These are phyloP conservation scores for Phytophthora multivora DNA, from an alignment of 352 stramenopile genomes.

Conservation along the genomic window DNA sequence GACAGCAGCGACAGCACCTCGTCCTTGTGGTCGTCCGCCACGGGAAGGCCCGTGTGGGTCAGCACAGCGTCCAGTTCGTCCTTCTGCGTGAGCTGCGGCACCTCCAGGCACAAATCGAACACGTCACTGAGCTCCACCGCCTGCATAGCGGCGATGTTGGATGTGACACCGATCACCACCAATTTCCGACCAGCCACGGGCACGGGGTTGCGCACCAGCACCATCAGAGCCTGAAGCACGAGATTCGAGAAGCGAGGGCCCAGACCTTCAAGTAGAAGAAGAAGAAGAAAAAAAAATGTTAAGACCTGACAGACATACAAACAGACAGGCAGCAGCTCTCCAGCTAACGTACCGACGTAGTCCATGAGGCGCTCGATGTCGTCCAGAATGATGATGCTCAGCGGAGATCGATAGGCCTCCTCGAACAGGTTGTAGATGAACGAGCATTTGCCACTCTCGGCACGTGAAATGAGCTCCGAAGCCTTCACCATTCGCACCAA, in stretches of 20 bases:
- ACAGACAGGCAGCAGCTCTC: background rate
- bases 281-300: conserved; percentile 4
- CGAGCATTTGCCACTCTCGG: conserved; percentile 94
- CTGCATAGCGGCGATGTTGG: conserved; percentile 91
- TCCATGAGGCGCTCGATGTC: conserved; percentile 99
- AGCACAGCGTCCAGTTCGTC: conserved; percentile 90
- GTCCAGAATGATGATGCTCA: conserved; percentile 99
- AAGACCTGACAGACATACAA: no score
- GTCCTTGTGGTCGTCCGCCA: conserved; percentile 67
- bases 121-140: conserved; percentile 93
- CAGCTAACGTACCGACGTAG: conserved; percentile 78
- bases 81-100: conserved; percentile 91
- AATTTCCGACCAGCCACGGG: conserved; percentile 93
- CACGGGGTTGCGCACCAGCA: conserved; percentile 98
- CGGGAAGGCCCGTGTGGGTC: conserved; percentile 79
- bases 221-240: conserved; percentile 98
- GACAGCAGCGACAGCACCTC: conserved; percentile 74
- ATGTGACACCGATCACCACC: conserved; percentile 96
- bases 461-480: conserved; percentile 97
- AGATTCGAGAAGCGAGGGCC: conserved; percentile 98
- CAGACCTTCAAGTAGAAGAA: conserved; percentile 55
- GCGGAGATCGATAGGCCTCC: conserved; percentile 97
- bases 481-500: conserved; percentile 98
- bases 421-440: conserved; percentile 96
- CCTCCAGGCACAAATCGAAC: conserved; percentile 94